Evolutionary conservation across 768 basidiomycete genomes (phyloP), one percentile per base, ranked within the genome.

Genomic region (Suillus variegatus): DNA sequence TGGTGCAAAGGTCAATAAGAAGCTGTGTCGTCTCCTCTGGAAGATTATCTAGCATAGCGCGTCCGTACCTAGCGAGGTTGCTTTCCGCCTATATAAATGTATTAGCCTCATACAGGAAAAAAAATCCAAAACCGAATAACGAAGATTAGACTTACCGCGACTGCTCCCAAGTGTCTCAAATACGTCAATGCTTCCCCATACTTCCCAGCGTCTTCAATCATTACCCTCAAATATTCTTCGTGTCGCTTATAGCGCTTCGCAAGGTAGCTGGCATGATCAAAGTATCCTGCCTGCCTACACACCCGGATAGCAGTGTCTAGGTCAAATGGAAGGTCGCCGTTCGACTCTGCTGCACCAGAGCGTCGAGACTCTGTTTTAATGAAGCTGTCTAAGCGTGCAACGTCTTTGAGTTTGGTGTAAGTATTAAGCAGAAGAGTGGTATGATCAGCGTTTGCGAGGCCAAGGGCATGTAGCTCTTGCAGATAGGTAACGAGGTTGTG

Each of bases 401-500:
- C 88, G 71, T 99, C 97, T 66, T 95, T 94, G 25, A 97, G 89
- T 74, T 99, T 99, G 61, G 97, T 97, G 77, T 97, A 99, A 8
- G 96, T 95, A 74, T 99, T 99, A 32, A 99, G 86, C 4, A 99
- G 85, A 9, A 99, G 88, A 0, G 97, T 99, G 0, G 97, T 99
- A 73, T 98, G 97, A 71, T 99, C 96, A 0, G 94, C 88, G 71
- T 97, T 99, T 36, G 97, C 97, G 7, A 97, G 87, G 0, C 93
- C 91, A 1, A 90, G 83, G 1, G 92, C 84, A 73, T 99, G 97
- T 0, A 99, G 82, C 75, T 97, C 96, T 84, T 99, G 96, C 0
- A 99, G 85, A 76, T 98, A 99, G 1, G 93, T 93, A 38, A 93
- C 95, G 62, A 99, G 90, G 74, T 96, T 95, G 68, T 95, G 92